Evolutionary conservation across 768 basidiomycete genomes (phyloP).

Genomic region (Xerocomus spinulosus): DNA sequence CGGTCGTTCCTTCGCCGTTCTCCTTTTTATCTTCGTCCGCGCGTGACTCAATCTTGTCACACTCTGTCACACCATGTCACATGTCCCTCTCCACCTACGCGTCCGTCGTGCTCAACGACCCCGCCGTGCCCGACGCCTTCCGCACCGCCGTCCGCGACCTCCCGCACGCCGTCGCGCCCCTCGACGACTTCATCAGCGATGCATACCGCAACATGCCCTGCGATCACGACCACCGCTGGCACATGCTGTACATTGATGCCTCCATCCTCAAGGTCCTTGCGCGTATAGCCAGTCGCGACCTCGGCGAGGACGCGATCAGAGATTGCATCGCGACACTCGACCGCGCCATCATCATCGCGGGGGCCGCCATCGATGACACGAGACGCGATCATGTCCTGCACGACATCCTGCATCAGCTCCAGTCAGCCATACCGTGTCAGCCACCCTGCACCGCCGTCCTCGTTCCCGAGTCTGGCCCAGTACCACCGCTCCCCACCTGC

Average conservation of each 20-base stretch:
- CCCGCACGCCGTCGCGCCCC: not conserved
- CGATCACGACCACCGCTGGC: conserved; percentile 44
- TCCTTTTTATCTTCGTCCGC: conserved; percentile 60
- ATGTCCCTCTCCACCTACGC: conserved; percentile 10
- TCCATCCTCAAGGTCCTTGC: conserved; percentile 54
- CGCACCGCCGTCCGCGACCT: conserved; percentile 9
- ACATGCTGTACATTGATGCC: conserved; percentile 73
- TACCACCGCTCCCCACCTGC: conserved; percentile 6
- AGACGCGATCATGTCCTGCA: conserved; percentile 56
- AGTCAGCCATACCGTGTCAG: conserved; percentile 30
- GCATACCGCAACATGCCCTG: conserved; percentile 51
- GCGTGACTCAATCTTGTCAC: conserved; percentile 42
- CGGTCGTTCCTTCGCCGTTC: conserved; percentile 39
- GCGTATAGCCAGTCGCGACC: conserved; percentile 18
- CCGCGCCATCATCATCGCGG: conserved; percentile 77
- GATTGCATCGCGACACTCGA: conserved; percentile 64
- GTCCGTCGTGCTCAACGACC: conserved; percentile 9
- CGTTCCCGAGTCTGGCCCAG: not conserved
- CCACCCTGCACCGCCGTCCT: conserved; percentile 8
- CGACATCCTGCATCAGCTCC: conserved; percentile 57
- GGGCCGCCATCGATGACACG: conserved; percentile 54
- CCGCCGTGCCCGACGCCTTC: conserved; percentile 2
- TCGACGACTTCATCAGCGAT: conserved; percentile 39
- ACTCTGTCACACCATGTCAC: conserved; percentile 24
- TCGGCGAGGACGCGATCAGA: conserved; percentile 26